These are phyloP conservation scores for Sugiyamaella americana DNA, from an alignment of 805 yeast species.

Conservation along the genomic window DNA sequence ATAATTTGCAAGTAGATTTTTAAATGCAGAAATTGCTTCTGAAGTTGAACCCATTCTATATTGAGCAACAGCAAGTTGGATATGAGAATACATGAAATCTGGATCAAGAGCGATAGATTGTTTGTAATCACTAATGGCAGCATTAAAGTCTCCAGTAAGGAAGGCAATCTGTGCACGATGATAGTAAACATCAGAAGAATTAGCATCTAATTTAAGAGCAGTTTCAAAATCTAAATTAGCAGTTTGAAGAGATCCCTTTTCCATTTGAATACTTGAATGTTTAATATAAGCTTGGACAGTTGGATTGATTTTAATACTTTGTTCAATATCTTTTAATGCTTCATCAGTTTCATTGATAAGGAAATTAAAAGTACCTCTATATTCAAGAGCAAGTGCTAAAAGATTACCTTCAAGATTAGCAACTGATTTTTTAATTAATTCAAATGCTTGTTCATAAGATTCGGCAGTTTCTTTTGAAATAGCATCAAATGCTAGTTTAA, in stretches of 20 bases:
- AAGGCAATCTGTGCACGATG: constrained; percentile 92
- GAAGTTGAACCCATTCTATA: constrained; percentile 53
- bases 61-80: constrained; percentile 87
- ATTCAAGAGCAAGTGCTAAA: constrained; percentile 72
- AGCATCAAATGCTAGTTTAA: constrained; percentile 59
- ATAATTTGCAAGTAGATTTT: constrained; percentile 39
- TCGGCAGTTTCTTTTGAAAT: constrained; percentile 44
- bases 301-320: constrained; percentile 61
- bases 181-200: constrained; percentile 78
- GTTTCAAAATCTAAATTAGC: constrained; percentile 61
- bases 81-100: constrained; percentile 72
- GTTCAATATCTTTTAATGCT: constrained; percentile 59
- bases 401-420: constrained; percentile 13
- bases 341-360: constrained; percentile 64
- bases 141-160: constrained; percentile 63
- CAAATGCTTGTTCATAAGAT: constrained; percentile 58
- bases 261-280: constrained; percentile 78
- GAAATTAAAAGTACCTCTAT: constrained; percentile 75
- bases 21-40: constrained; percentile 18
- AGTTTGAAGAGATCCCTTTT: constrained; percentile 56
- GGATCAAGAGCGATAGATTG: constrained; percentile 72
- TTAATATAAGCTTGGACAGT: constrained; percentile 72
- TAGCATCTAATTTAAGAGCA: constrained; percentile 64
- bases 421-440: constrained; percentile 35
- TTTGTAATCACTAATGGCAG: constrained; percentile 69